A percentile compares a stretch with the other conserved stretches of the same genome.
Conservation (phyloP, 2,329 filamentous ascomycete genomes). For the Microsporum ferrugineum region DNA sequence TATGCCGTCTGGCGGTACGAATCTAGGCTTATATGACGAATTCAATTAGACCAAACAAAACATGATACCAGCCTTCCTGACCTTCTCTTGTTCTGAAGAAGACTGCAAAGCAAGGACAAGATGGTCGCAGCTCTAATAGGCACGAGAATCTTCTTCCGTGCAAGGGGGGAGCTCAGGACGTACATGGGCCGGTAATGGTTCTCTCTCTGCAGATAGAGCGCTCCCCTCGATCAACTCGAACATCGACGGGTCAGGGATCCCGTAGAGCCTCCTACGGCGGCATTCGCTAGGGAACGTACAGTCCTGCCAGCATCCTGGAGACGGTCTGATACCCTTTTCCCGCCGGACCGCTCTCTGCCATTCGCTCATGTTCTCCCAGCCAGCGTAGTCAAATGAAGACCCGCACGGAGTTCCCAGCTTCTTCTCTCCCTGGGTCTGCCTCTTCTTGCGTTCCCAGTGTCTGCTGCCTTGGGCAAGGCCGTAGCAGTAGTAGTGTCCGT, state of each 20-base stretch:
- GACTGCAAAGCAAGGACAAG: background rate
- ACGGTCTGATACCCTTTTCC: background rate
- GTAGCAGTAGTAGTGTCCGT: slow-evolving; percentile 1
- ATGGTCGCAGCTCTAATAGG: background rate
- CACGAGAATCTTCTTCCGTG: background rate
- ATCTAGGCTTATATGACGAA: background rate
- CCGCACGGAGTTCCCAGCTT: background rate
- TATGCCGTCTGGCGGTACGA: background rate
- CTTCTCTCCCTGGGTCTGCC: background rate
- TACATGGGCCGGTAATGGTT: background rate
- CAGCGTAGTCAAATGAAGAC: background rate
- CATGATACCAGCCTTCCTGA: background rate
- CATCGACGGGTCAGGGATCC: background rate
- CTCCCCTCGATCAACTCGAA: background rate
- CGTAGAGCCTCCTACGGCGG: background rate
- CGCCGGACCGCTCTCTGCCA: background rate
- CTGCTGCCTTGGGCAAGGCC: background rate
- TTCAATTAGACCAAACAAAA: background rate
- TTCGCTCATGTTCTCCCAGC: background rate
- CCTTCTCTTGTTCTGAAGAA: no score
- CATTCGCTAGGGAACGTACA: background rate
- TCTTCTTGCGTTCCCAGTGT: background rate
- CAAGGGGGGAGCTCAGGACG: background rate
- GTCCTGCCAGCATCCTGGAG: background rate
- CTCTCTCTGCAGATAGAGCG: background rate